A percentile compares a stretch with the other conserved stretches of the same genome.
These are phyloP conservation scores for Priceomyces haplophilus DNA, from an alignment of 805 yeast genomes.

Conservation along the genomic window DNA sequence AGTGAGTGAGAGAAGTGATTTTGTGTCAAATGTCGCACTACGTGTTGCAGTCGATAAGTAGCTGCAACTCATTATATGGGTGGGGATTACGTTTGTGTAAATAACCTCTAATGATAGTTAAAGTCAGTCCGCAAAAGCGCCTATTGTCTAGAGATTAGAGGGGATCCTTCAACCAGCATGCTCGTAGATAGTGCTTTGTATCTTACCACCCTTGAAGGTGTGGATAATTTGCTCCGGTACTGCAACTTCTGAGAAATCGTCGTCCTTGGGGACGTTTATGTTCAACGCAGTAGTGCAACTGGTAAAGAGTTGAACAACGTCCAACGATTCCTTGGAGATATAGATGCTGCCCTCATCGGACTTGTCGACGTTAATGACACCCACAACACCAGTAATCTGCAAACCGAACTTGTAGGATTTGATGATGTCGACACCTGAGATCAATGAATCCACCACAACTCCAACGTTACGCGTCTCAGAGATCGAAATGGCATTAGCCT, in stretches of 20 bases:
- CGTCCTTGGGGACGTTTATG: conserved; percentile 72
- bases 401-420: conserved; percentile 78
- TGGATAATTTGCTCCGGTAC: conserved; percentile 92
- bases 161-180: conserved; percentile 78
- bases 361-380: conserved; percentile 84
- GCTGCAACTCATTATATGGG: neutral
- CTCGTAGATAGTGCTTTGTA: conserved; percentile 72
- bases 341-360: conserved; percentile 83
- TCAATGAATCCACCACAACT: conserved; percentile 76
- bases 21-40: conserved; percentile 4
- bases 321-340: conserved; percentile 67
- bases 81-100: too few species aligned
- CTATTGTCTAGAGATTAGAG: too few species aligned
- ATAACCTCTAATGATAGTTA: too few species aligned
- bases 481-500: conserved; percentile 82
- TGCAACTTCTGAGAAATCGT: conserved; percentile 75
- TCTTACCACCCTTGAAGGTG: conserved; percentile 56
- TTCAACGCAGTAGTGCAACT: conserved; percentile 84
- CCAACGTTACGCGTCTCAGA: conserved; percentile 71
- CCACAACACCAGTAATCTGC: conserved; percentile 79
- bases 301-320: conserved; percentile 66
- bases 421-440: conserved; percentile 85
- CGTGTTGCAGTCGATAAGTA: neutral
- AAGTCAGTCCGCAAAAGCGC: too few species aligned
- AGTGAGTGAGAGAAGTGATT: conserved; percentile 4